A percentile compares a stretch with the other conserved stretches of the same genome.
These are phyloP conservation scores for Angomonas deanei DNA, from an alignment of 208 protist species.

Conservation along the genomic window DNA sequence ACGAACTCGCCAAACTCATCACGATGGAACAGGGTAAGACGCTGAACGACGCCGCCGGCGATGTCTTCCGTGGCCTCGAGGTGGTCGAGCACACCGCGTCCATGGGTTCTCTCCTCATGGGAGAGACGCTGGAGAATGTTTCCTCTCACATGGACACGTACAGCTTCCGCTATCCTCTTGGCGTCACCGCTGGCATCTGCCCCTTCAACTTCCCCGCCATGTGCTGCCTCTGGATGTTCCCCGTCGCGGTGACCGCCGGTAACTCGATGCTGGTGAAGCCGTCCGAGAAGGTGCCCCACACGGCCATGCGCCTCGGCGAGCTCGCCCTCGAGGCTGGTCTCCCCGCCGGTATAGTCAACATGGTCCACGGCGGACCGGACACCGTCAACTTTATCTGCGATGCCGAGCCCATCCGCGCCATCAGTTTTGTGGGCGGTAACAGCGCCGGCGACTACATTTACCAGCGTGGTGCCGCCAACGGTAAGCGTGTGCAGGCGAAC, in stretches of 20 bases:
- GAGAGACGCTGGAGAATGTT: conserved; percentile 6
- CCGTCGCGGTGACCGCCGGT: not conserved
- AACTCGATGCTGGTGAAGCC: conserved; percentile 8
- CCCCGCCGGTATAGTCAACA: not conserved
- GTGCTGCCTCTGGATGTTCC: conserved; percentile 9
- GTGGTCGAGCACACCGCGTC: conserved; percentile 1
- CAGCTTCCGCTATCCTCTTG: conserved; percentile 7
- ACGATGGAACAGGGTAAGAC: conserved; percentile 3
- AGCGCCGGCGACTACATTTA: conserved; percentile 6
- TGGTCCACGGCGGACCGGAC: conserved; percentile 5
- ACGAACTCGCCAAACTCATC: conserved; percentile 8
- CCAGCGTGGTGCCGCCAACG: not conserved
- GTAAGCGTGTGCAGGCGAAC: conserved; percentile 8
- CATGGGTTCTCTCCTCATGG: conserved; percentile 4
- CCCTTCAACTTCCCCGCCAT: conserved; percentile 7
- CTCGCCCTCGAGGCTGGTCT: conserved; percentile 3
- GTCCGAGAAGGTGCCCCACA: conserved; percentile 9
- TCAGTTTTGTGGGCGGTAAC: conserved; percentile 6
- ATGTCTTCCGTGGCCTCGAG: conserved; percentile 2
- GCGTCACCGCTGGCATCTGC: conserved; percentile 5
- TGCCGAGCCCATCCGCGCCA: not conserved
- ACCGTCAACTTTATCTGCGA: conserved; percentile 8
- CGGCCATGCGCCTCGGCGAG: conserved; percentile 4
- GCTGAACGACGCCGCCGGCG: conserved; percentile 1
- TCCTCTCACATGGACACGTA: conserved; percentile 7